phyloP scores from a whole-genome alignment of 441 rosid species.

The Eruca vesicaria region DNA sequence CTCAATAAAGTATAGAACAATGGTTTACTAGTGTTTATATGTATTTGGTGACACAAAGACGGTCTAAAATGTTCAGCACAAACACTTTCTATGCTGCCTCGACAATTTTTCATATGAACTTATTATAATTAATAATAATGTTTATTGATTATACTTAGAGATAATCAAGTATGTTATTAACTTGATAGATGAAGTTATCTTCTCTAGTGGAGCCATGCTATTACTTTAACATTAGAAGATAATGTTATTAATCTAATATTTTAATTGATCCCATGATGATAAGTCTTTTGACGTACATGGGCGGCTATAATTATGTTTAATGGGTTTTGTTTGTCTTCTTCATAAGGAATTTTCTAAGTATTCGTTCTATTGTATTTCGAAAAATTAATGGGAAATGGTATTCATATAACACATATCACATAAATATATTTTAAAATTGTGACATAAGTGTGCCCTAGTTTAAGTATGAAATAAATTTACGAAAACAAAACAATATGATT shows the following conservation, averaged over 20 bases:
- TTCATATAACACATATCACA: not conserved
- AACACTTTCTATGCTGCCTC: not conserved
- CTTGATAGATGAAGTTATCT: conserved; percentile 6
- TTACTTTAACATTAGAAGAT: not conserved
- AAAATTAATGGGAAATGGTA: not conserved
- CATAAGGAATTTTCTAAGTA: not conserved
- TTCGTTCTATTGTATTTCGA: not conserved
- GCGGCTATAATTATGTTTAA: conserved; percentile 19
- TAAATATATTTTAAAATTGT: not conserved
- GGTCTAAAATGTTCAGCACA: conserved; percentile 24
- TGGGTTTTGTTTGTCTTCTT: conserved; percentile 1
- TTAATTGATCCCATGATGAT: not conserved
- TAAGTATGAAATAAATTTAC: not conserved
- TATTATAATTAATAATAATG: not conserved
- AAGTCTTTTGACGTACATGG: conserved; percentile 27
- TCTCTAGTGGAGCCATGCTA: conserved; percentile 16
- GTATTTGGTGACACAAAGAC: not conserved
- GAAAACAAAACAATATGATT: not conserved
- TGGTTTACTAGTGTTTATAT: not conserved
- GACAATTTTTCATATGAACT: not conserved
- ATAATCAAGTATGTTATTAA: conserved; percentile 21
- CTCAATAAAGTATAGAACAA: not conserved
- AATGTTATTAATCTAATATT: not conserved
- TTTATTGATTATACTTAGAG: not conserved
- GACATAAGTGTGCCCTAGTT: not conserved